Conservation (phyloP, 768 basidiomycete genomes). For the Tricholoma sp. region DNA sequence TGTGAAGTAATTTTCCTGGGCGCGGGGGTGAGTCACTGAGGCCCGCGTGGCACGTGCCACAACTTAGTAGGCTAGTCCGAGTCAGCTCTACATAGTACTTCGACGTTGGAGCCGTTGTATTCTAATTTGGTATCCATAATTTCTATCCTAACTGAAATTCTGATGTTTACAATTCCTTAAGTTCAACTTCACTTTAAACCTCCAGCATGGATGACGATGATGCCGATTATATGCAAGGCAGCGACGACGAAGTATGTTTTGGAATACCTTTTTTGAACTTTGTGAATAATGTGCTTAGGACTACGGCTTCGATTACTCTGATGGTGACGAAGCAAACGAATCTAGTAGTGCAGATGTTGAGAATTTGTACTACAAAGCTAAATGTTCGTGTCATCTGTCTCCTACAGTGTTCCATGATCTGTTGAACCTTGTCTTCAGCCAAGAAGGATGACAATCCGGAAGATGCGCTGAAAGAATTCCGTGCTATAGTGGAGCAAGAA, state of each 20-base stretch:
- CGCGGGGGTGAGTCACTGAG: too few species aligned
- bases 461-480: constrained; percentile 86
- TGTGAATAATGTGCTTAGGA: constrained; percentile 45
- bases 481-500: constrained; percentile 84
- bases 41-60: not conserved
- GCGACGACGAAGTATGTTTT: constrained; percentile 68
- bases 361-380: constrained; percentile 98
- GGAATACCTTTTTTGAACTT: not conserved
- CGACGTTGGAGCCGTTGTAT: not conserved
- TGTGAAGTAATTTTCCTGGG: too few species aligned
- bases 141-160: not conserved
- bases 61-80: not conserved
- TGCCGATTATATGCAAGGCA: constrained; percentile 91
- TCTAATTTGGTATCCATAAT: not conserved
- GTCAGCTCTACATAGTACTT: too few species aligned
- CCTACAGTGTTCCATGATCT: constrained; percentile 1
- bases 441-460: constrained; percentile 95
- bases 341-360: constrained; percentile 85
- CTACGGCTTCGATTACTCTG: constrained; percentile 96
- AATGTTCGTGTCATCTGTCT: constrained; percentile 53
- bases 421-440: constrained; percentile 39
- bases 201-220: constrained; percentile 83
- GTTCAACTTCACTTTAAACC: constrained; percentile 1
- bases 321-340: constrained; percentile 79
- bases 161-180: constrained; percentile 2